Evolutionary conservation across 495 filamentous ascomycete species (phyloP), one percentile per base, ranked within the genome.

Genomic region (Aspergillus saccharolyticus): DNA sequence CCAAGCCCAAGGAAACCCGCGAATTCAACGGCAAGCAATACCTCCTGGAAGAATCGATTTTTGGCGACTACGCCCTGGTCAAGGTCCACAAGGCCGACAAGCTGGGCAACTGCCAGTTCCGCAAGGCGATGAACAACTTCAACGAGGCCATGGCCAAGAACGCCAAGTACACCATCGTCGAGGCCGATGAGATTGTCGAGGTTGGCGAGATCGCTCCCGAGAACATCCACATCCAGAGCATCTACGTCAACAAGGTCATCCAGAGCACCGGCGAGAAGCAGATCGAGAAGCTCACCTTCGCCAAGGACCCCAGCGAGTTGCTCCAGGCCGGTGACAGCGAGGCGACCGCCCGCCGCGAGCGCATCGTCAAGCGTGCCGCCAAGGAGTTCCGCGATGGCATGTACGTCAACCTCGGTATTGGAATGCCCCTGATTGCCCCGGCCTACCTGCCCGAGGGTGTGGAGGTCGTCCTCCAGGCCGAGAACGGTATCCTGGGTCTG

Each of bases 351-450:
- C 89, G 89, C 78, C 81, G 91, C 53, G 89, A 92, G 71, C 79
- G 88, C 25, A 96, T 96, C 65, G 88, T 94, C 22, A 81, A 82
- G 63, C 78, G 91, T 54, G 90, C 91, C 1, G 91, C 91, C 43
- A 93, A 90, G 77, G 91, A 96, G 70, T 92, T 96, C 74, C 85
- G 90, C 75, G 89, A 95, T 64, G 91, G 91, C 62, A 94, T 92
- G 89, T 95, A 95, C 66, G 91, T 89, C 57, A 96, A 96, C 74
- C 78, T 96, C 19, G 91, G 91, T 54, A 93, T 96, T 64, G 91
- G 91, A 61, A 94, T 96, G 84, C 91, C 91, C 25, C 89, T 93
- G 82, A 81, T 91, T 25, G 89, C 91, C 3, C 90, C 91, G 0
- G 80, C 80, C 20, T 96, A 90, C 66, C 85, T 96, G 4, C 89